Conservation (phyloP, 805 yeast genomes). For the Hanseniaspora mollemarum region DNA sequence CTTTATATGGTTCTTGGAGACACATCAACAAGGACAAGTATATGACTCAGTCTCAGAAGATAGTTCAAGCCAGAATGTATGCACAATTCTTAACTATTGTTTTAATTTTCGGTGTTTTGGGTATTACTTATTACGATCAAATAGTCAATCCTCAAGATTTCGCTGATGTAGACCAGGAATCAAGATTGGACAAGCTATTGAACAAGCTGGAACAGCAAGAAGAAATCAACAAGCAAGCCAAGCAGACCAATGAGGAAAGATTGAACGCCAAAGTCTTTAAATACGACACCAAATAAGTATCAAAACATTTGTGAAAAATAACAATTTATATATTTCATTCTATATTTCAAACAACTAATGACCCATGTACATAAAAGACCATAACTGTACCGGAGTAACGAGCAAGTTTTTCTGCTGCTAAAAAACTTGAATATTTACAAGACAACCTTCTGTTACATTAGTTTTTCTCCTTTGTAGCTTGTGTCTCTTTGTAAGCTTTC, state of each 20-base stretch:
- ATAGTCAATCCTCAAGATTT: constrained; percentile 35
- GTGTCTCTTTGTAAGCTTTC: constrained; percentile 2
- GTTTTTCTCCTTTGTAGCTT: neutral
- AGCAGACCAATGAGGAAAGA: constrained; percentile 29
- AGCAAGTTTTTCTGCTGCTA: too few relatives aligned
- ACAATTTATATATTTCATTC: neutral
- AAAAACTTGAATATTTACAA: neutral
- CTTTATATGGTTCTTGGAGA: constrained; percentile 70
- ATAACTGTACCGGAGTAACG: too few relatives aligned
- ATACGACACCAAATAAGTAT: constrained; percentile 16
- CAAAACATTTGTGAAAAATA: neutral
- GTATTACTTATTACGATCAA: constrained; percentile 53
- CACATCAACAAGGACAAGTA: constrained; percentile 59
- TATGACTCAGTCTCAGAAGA: constrained; percentile 66
- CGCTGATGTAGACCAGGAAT: constrained; percentile 19
- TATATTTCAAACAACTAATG: neutral
- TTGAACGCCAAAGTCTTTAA: constrained; percentile 31
- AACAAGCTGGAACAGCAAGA: constrained; percentile 30
- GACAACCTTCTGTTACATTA: neutral
- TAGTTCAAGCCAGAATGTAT: constrained; percentile 82
- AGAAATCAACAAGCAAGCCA: constrained; percentile 27
- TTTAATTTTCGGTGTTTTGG: constrained; percentile 56
- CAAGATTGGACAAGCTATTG: constrained; percentile 41
- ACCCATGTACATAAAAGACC: neutral
- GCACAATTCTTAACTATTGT: constrained; percentile 75